Evolutionary conservation across 2,329 filamentous ascomycete genomes (phyloP).

Genomic region (Diaporthe vaccinii): DNA sequence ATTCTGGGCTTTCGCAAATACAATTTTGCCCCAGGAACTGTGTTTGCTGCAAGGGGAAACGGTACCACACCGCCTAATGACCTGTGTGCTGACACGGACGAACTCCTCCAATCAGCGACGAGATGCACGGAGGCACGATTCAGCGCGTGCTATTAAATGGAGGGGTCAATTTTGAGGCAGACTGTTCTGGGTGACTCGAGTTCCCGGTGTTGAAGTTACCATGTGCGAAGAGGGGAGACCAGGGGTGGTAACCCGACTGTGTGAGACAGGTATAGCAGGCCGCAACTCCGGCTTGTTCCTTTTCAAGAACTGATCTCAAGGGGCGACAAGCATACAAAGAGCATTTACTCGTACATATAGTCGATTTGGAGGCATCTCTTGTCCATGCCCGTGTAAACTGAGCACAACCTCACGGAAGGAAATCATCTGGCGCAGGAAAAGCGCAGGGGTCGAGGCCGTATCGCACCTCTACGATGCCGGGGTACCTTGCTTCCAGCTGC

Average conservation of each 20-base stretch:
- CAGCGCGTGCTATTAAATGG: neutral
- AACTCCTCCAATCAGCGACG: neutral
- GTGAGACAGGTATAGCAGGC: neutral
- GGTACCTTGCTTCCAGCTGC: neutral
- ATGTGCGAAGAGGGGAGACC: neutral
- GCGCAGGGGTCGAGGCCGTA: constrained; percentile 26
- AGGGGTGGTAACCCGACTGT: neutral
- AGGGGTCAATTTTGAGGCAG: neutral
- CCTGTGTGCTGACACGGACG: neutral
- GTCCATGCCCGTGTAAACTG: neutral
- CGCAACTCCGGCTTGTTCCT: neutral
- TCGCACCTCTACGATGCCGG: neutral
- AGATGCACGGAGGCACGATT: neutral
- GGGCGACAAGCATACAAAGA: neutral
- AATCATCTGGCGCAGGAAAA: neutral
- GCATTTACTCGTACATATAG: neutral
- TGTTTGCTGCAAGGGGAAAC: neutral
- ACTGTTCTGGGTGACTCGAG: neutral
- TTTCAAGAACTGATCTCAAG: neutral
- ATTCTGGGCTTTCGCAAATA: neutral
- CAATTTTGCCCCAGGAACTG: neutral
- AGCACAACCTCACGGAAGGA: neutral
- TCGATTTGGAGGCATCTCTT: neutral
- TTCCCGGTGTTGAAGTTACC: neutral
- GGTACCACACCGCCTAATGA: neutral